Evolutionary conservation across 306 rosid genomes (phyloP).

Genomic region (Prosopis cineraria): DNA sequence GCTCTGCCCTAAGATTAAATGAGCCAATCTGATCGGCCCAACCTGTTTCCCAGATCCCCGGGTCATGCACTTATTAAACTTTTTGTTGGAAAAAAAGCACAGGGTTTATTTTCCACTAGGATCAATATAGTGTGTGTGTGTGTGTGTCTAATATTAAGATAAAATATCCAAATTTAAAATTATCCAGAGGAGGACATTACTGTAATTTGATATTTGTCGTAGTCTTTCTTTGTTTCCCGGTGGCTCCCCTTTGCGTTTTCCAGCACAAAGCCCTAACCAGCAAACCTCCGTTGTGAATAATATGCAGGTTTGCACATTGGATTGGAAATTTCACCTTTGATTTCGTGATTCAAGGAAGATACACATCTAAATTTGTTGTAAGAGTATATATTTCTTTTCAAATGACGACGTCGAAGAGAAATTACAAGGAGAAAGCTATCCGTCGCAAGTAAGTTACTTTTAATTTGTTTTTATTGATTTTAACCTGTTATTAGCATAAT

Average conservation of each 20-base stretch:
- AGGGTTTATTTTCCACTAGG: no score
- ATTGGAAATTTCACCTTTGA: constrained; percentile 7
- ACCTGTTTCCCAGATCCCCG: no score
- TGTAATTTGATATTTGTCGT: not conserved
- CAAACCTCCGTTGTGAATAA: not conserved
- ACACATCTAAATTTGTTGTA: not conserved
- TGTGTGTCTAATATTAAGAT: no score
- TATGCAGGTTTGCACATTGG: not conserved
- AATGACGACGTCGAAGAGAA: constrained; percentile 44
- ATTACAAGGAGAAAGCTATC: constrained; percentile 50
- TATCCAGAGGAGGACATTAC: not conserved
- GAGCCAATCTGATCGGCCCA: no score
- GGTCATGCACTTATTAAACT: no score
- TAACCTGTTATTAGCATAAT: not conserved
- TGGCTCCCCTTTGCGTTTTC: not conserved
- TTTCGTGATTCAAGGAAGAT: not conserved
- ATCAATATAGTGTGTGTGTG: no score
- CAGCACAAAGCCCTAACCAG: constrained; percentile 40
- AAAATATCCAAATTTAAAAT: no score
- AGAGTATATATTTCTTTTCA: constrained; percentile 4
- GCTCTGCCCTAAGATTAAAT: no score
- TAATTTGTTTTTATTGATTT: constrained; percentile 1
- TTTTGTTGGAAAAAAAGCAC: no score
- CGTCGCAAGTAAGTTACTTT: constrained; percentile 51
- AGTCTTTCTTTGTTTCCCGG: not conserved